These are phyloP conservation scores for Roridomyces roridus DNA, from an alignment of 768 basidiomycete species.

Conservation along the genomic window DNA sequence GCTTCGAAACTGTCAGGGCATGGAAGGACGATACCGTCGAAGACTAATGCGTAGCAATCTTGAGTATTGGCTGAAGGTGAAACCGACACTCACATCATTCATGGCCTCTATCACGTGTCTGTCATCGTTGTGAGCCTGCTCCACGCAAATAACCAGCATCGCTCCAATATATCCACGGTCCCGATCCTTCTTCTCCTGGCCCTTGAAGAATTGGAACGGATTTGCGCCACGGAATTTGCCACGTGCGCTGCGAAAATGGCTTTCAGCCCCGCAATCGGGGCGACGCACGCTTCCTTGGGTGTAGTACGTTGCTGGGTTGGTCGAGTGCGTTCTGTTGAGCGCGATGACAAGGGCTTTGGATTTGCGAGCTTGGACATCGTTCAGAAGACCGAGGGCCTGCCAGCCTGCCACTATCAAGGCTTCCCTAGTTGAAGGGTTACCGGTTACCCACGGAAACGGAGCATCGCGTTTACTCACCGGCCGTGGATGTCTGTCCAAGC, in stretches of 20 bases:
- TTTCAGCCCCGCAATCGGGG: neutral
- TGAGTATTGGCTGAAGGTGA: neutral
- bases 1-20: neutral
- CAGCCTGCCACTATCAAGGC: conserved; percentile 3
- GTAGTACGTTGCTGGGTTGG: conserved; percentile 8
- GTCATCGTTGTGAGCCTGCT: conserved; percentile 1
- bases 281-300: conserved; percentile 4
- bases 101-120: neutral
- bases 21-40: neutral
- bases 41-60: neutral
- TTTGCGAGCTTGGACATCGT: conserved; percentile 12
- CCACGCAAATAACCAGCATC: conserved; percentile 11
- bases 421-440: neutral
- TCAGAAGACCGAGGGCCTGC: conserved; percentile 10
- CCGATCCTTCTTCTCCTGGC: neutral
- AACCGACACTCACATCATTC: neutral
- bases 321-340: neutral
- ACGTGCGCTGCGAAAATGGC: neutral
- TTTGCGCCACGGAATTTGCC: neutral
- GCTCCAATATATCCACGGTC: conserved; percentile 1
- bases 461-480: neutral
- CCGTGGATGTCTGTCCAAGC: conserved; percentile 9
- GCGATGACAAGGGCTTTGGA: conserved; percentile 9
- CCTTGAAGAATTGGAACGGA: neutral
- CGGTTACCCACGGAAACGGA: neutral